These are phyloP conservation scores for Solioccasus polychromus DNA, from an alignment of 768 basidiomycete genomes.

Conservation along the genomic window DNA sequence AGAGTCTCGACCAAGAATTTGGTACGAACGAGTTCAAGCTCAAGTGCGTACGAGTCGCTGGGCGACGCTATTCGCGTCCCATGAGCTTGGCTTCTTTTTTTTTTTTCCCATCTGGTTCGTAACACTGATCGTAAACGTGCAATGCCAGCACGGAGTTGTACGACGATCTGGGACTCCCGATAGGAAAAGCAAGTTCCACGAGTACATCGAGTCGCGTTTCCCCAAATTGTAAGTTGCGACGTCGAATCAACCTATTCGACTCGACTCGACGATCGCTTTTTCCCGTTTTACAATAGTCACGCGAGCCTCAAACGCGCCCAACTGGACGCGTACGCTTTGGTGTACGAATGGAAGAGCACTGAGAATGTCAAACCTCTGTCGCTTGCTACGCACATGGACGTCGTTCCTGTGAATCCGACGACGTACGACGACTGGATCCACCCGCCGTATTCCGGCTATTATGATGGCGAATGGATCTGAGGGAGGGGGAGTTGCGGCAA, in stretches of 20 bases:
- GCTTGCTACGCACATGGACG: slow-evolving; percentile 48
- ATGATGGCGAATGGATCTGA: slow-evolving; percentile 45
- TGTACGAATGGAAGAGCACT: slow-evolving; percentile 60
- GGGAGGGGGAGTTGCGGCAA: slow-evolving; percentile 47
- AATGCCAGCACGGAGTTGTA: slow-evolving; percentile 49
- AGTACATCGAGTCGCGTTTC: slow-evolving; percentile 44
- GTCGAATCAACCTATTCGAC: not conserved
- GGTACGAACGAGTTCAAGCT: slow-evolving; percentile 24
- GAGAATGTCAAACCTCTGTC: slow-evolving; percentile 54
- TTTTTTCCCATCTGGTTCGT: too few relatives aligned
- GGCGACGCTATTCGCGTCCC: slow-evolving; percentile 36
- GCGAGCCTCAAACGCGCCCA: slow-evolving; percentile 46
- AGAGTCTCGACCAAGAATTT: slow-evolving; percentile 24
- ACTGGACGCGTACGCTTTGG: slow-evolving; percentile 60
- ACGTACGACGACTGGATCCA: slow-evolving; percentile 46
- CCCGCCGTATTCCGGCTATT: slow-evolving; percentile 50
- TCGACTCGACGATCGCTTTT: not conserved
- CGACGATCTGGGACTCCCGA: slow-evolving; percentile 47
- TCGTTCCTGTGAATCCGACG: slow-evolving; percentile 48
- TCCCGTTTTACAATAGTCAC: slow-evolving; percentile 40
- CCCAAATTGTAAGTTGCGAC: slow-evolving; percentile 49
- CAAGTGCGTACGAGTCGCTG: slow-evolving; percentile 31
- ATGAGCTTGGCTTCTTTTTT: slow-evolving; percentile 10
- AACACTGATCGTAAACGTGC: not conserved
- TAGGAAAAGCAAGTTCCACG: slow-evolving; percentile 28